phyloP scores from a whole-genome alignment of 1,139 yeast genomes.

The Diutina scorzettiae region DNA sequence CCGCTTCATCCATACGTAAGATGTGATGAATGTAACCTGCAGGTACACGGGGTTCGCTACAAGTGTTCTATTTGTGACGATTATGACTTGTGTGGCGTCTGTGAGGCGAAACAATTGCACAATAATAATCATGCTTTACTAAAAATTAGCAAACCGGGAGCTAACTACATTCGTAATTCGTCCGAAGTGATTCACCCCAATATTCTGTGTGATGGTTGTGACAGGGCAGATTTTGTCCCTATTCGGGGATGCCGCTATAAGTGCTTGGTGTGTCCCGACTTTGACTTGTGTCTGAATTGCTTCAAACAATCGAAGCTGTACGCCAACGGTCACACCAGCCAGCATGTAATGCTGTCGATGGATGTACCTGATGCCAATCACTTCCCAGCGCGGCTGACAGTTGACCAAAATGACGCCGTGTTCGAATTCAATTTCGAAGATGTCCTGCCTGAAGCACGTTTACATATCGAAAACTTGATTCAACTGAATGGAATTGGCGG shows the following conservation, averaged over 20 bases:
- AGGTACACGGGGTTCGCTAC: neutral
- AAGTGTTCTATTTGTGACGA: conserved; percentile 5
- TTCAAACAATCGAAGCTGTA: neutral
- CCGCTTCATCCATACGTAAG: neutral
- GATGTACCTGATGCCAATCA: neutral
- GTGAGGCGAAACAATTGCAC: neutral
- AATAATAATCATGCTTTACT: conserved; percentile 7
- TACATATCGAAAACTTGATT: neutral
- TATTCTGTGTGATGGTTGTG: conserved; percentile 32
- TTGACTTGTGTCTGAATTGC: conserved; percentile 44
- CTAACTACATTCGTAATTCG: neutral
- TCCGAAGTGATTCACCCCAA: conserved; percentile 4
- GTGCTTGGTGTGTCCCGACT: conserved; percentile 44
- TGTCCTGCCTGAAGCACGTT: neutral
- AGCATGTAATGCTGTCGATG: neutral
- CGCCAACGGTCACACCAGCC: neutral
- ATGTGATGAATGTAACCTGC: neutral
- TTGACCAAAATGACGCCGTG: conserved; percentile 1
- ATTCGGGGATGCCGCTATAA: conserved; percentile 40
- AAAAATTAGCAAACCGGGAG: conserved; percentile 17
- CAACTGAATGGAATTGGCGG: conserved; percentile 2
- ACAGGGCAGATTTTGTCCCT: conserved; percentile 17
- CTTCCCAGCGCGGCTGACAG: neutral
- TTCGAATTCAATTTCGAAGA: conserved; percentile 1
- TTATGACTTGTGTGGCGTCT: conserved; percentile 1